These are phyloP conservation scores for Solanum infundibuliforme DNA, from an alignment of 257 asterid genomes.

Conservation along the genomic window DNA sequence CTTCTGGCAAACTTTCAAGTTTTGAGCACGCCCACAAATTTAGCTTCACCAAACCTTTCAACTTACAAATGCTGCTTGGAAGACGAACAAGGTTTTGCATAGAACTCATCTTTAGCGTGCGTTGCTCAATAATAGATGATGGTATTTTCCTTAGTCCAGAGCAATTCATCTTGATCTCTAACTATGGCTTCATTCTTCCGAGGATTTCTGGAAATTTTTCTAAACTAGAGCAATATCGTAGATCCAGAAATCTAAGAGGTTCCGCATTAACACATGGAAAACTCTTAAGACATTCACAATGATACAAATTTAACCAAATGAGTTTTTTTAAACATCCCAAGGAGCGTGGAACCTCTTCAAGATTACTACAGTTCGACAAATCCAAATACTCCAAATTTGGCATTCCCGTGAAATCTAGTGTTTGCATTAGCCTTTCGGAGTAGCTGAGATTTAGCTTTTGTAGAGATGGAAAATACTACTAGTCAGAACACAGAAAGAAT, in stretches of 20 bases:
- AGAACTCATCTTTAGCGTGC: not conserved
- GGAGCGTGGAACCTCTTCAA: not conserved
- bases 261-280: not conserved
- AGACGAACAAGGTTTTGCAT: not conserved
- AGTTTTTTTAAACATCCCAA: not conserved
- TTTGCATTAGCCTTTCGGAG: not conserved
- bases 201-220: not conserved
- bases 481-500: not conserved
- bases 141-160: not conserved
- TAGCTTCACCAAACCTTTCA: not conserved
- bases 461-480: not conserved
- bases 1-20: not conserved
- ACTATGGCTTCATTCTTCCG: not conserved
- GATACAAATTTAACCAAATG: not conserved
- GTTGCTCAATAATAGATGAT: not conserved
- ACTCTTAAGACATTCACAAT: not conserved
- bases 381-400: not conserved
- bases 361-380: not conserved
- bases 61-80: not conserved
- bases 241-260: not conserved
- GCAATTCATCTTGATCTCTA: not conserved
- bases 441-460: not conserved
- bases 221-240: not conserved
- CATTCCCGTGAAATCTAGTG: not conserved
- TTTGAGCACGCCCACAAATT: not conserved